Conservation (phyloP, 2,329 filamentous ascomycete species). For the Fusarium hainanense region DNA sequence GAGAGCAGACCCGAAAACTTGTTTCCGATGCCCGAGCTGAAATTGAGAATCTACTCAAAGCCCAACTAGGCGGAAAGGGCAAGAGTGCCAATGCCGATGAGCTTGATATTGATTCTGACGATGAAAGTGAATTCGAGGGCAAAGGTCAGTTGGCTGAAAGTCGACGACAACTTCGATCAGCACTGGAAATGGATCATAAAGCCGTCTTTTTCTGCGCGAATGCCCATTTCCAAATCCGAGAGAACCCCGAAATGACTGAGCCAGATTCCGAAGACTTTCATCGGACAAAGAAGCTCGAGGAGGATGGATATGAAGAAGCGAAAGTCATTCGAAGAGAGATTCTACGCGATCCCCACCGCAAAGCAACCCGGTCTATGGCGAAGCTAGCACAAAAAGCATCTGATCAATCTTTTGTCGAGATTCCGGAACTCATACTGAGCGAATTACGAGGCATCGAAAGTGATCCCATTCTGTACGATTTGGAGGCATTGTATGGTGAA, state of each 20-base stretch:
- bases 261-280: conserved; percentile 75
- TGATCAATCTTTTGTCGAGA: conserved; percentile 67
- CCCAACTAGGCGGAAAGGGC: conserved; percentile 3
- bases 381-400: conserved; percentile 65
- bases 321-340: conserved; percentile 83
- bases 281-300: conserved; percentile 75
- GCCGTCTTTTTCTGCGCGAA: conserved; percentile 88
- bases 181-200: conserved; percentile 83
- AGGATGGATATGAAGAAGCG: conserved; percentile 78
- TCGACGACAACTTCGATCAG: conserved; percentile 73
- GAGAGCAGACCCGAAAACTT: conserved; percentile 60
- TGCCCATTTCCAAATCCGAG: conserved; percentile 84
- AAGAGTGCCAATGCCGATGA: conserved; percentile 15
- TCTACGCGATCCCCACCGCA: conserved; percentile 63
- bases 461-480: conserved; percentile 70
- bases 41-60: conserved; percentile 62
- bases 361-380: conserved; percentile 65
- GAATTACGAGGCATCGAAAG: conserved; percentile 77
- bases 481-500: conserved; percentile 71
- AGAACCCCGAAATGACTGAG: conserved; percentile 70
- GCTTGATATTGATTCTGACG: conserved; percentile 46
- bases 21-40: conserved; percentile 74
- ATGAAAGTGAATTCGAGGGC: conserved; percentile 50
- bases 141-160: conserved; percentile 64
- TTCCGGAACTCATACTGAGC: conserved; percentile 67